Evolutionary conservation across 2,329 filamentous ascomycete species (phyloP).

Genomic region (Colletotrichum spaethianum): DNA sequence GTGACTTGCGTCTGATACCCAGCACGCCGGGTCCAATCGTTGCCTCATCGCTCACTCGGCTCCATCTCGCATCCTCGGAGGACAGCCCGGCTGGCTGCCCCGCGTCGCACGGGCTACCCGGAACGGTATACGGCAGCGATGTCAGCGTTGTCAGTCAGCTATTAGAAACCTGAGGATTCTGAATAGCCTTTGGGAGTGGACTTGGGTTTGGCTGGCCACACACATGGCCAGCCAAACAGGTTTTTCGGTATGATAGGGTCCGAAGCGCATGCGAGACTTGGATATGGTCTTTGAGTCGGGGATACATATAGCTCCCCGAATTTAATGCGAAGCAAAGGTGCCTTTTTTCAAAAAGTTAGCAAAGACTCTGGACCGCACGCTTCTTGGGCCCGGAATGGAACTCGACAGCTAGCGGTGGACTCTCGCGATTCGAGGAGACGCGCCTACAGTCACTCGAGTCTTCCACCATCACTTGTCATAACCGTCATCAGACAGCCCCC

Average conservation of each 20-base stretch:
- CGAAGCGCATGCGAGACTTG: not conserved
- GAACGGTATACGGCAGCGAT: conserved; percentile 1
- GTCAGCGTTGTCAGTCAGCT: no score
- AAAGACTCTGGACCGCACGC: not conserved
- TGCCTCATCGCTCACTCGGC: not conserved
- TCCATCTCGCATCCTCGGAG: not conserved
- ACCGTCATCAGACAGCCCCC: not conserved
- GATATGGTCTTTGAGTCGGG: not conserved
- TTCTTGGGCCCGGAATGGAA: not conserved
- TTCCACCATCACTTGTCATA: not conserved
- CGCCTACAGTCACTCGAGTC: not conserved
- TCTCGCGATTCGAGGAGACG: not conserved
- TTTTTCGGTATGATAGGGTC: not conserved
- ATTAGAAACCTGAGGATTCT: not conserved
- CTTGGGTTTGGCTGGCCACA: not conserved
- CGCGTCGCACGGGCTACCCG: conserved; percentile 10
- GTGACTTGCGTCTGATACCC: not conserved
- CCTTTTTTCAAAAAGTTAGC: not conserved
- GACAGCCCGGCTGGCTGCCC: conserved; percentile 7
- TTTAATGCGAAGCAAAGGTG: not conserved
- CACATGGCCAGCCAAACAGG: not conserved
- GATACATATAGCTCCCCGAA: not conserved
- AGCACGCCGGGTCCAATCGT: not conserved
- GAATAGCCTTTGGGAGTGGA: not conserved
- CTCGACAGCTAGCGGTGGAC: not conserved